Evolutionary conservation across 2,329 filamentous ascomycete genomes (phyloP).

Genomic region (Sporothrix brasiliensis): DNA sequence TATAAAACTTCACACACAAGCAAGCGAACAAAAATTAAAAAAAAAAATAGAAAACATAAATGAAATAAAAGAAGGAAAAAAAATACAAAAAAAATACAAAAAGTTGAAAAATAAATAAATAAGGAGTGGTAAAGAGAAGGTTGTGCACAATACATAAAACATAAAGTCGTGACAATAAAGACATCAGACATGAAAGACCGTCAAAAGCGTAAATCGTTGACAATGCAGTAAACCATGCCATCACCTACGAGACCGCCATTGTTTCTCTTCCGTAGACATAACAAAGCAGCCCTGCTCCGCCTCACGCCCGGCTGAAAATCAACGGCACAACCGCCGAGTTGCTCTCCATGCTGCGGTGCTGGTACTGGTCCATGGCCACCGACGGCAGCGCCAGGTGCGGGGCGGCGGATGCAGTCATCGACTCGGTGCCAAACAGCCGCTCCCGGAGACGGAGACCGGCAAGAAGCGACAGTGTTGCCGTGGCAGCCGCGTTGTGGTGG

Average conservation of each 20-base stretch:
- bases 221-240: neutral
- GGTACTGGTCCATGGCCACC: slow-evolving; percentile 30
- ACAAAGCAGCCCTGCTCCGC: neutral
- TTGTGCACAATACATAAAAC: neutral
- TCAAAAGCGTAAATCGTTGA: slow-evolving; percentile 10
- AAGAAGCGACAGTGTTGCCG: slow-evolving; percentile 43
- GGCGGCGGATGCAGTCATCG: neutral
- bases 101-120: neutral
- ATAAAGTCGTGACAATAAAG: neutral
- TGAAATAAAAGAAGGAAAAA: neutral
- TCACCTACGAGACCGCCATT: neutral
- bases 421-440: slow-evolving; percentile 46
- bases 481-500: neutral
- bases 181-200: neutral
- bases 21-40: neutral
- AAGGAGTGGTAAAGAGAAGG: neutral
- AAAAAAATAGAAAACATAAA: neutral
- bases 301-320: slow-evolving; percentile 57
- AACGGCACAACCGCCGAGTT: slow-evolving; percentile 60
- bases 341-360: slow-evolving; percentile 54
- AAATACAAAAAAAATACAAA: neutral
- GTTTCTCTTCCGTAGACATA: neutral
- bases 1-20: neutral
- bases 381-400: slow-evolving; percentile 14
- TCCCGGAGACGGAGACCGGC: slow-evolving; percentile 48